Base-by-base conservation (phyloP, 352 stramenopile genomes). In the Globisporangium cylindrosporum region DNA sequence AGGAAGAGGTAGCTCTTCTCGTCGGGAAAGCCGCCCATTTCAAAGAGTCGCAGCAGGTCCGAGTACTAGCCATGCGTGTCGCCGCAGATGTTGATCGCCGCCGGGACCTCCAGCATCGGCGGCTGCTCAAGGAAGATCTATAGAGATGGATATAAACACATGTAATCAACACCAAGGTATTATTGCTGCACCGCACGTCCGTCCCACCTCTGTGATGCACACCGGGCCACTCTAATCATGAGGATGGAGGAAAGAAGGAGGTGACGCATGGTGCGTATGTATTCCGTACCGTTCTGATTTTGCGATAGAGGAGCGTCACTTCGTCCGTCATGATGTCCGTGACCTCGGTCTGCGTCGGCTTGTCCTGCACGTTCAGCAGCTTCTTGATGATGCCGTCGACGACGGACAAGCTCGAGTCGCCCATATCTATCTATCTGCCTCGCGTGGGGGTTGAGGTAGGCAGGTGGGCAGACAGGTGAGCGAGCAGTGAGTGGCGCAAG, bases 1-100 rank as follows among this genome's bases (percentile, higher is more conserved):
- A 93, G 83, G 68, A 93, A 93, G 56, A 91, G 75, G 75, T 91
- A 91, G 71, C 84, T 93, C 56, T 81, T 79, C 71, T 91, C 82
- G 9, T 94, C 92, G 22, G 87, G 91, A 73, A 98, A 98, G 43
- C 92, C 88, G 63, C 84, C 86, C 68, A 89, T 90, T 54, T 90
- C 80, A 59, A 99, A 99, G 25, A 99, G 81, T 71, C 99, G 95
- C 68, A 98, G 85, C 25, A 99, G 79, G 76, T 99, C 98, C 81
- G 99, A 97, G 76, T 98, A 99, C 82, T 99, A 97, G 36, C 96
- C 89, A 70, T 99, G 97, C 70, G 99, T 95, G 77, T 99, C 98
- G 32, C 97, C 97, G 49, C 67, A 73, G 41, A 99, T 98, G 73
- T 98, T 98, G 70, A 99, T 95, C 43, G 96, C 95, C 36, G 92